Percentiles rank a stretch among this genome's conserved stretches.
Conservation (phyloP, 768 basidiomycete genomes). For the Naganishia kalamii region DNA sequence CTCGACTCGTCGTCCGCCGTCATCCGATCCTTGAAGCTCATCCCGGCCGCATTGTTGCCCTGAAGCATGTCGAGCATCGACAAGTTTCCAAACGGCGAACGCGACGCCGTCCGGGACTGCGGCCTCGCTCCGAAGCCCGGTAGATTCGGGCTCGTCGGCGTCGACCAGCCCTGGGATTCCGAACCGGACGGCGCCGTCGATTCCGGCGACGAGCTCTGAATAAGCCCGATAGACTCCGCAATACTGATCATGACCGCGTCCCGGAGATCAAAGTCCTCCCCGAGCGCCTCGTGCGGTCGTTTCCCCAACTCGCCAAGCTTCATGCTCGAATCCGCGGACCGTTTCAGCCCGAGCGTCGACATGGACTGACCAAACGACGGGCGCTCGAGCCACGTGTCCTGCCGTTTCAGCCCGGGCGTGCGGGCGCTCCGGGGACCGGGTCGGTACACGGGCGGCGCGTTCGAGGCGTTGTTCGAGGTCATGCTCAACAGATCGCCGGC, state of each 20-base stretch:
- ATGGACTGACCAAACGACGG: constrained; percentile 28
- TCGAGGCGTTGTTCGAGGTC: constrained; percentile 31
- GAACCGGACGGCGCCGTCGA: constrained; percentile 29
- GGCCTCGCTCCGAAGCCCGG: constrained; percentile 15
- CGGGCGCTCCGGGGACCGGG: constrained; percentile 25
- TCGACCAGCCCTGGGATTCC: constrained; percentile 38
- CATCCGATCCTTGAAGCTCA: constrained; percentile 14
- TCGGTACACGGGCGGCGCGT: constrained; percentile 41
- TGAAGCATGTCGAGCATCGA: constrained; percentile 47
- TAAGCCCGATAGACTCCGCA: constrained; percentile 89
- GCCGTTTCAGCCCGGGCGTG: constrained; percentile 41
- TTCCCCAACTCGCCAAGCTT: background rate
- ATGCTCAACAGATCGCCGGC: constrained; percentile 50
- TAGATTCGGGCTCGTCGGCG: constrained; percentile 41
- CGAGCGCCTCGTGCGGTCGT: constrained; percentile 11
- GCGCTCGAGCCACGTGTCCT: constrained; percentile 42
- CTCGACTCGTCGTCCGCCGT: constrained; percentile 40
- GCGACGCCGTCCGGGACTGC: background rate
- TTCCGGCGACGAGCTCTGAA: constrained; percentile 51
- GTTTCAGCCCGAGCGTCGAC: constrained; percentile 6
- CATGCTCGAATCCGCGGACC: background rate
- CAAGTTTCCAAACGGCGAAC: constrained; percentile 40
- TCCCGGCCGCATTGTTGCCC: constrained; percentile 62
- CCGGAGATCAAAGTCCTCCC: constrained; percentile 82
- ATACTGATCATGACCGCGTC: constrained; percentile 97